These are phyloP conservation scores for Rosa lucieae DNA, from an alignment of 306 rosid species.

Conservation along the genomic window DNA sequence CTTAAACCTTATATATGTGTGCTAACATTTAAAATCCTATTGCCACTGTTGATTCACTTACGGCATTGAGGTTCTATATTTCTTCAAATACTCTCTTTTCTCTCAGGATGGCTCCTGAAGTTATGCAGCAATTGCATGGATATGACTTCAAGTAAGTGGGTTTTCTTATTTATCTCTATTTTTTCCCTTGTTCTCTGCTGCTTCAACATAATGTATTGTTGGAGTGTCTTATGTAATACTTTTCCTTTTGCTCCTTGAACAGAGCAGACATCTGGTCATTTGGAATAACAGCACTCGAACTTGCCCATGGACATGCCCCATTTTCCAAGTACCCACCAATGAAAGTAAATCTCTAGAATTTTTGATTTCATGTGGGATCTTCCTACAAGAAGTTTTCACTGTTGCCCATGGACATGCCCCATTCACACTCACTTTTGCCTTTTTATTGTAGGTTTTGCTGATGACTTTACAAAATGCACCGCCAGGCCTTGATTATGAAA, in stretches of 20 bases:
- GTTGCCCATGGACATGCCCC: too few species aligned
- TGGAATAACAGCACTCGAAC: slow-evolving; percentile 99
- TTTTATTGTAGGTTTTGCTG: slow-evolving; percentile 76
- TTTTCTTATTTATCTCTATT: slow-evolving; percentile 15
- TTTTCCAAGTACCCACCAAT: slow-evolving; percentile 97
- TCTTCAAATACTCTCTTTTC: slow-evolving; percentile 18
- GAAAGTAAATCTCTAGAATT: slow-evolving; percentile 67
- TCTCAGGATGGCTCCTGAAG: slow-evolving; percentile 99
- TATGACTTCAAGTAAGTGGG: slow-evolving; percentile 89
- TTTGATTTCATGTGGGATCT: slow-evolving; percentile 12
- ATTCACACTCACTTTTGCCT: slow-evolving; percentile 18
- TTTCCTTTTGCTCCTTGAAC: slow-evolving; percentile 37
- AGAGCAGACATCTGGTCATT: slow-evolving; percentile 99
- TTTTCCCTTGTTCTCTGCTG: not conserved
- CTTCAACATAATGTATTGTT: slow-evolving; percentile 2
- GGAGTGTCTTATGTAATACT: not conserved
- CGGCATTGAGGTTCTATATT: not conserved
- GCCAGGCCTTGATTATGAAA: slow-evolving; percentile 96
- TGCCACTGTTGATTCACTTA: slow-evolving; percentile 9
- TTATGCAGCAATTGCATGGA: slow-evolving; percentile 97
- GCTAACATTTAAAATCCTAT: not conserved
- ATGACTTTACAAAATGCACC: slow-evolving; percentile 99
- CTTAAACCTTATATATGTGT: slow-evolving; percentile 12
- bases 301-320: slow-evolving; percentile 99
- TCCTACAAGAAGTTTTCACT: slow-evolving; percentile 8